phyloP scores from a whole-genome alignment of 106 monocot genomes.

The Dendrobium nobile region DNA sequence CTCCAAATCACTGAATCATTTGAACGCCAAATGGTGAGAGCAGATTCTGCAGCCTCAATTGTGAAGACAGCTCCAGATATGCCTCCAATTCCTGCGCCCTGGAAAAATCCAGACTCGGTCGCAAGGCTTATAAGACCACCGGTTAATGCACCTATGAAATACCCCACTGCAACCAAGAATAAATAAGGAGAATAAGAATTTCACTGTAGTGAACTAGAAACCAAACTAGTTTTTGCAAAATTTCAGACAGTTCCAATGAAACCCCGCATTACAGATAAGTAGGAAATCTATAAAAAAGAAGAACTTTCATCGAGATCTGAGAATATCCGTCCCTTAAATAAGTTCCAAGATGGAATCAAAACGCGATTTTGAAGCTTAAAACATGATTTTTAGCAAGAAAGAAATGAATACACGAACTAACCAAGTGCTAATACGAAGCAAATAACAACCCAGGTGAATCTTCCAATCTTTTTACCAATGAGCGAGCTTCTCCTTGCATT shows the following conservation, averaged over 20 bases:
- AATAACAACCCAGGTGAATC: neutral
- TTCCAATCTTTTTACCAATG: neutral
- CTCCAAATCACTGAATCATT: conserved; percentile 31
- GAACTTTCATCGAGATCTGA: too few relatives aligned
- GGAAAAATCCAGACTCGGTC: conserved; percentile 35
- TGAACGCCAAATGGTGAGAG: conserved; percentile 27
- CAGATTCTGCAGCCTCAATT: conserved; percentile 40
- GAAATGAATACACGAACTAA: neutral
- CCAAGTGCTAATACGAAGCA: neutral
- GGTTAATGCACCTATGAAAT: conserved; percentile 30
- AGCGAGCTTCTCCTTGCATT: neutral
- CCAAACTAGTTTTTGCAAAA: too few relatives aligned
- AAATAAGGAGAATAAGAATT: neutral
- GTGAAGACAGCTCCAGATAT: conserved; percentile 51
- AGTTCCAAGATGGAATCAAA: neutral
- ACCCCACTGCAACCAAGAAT: conserved; percentile 25
- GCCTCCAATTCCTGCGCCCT: conserved; percentile 44
- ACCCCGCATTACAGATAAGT: too few relatives aligned
- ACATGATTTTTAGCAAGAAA: too few relatives aligned
- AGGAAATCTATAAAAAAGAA: too few relatives aligned
- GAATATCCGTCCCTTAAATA: neutral
- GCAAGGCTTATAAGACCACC: conserved; percentile 37
- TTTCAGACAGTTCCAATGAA: too few relatives aligned
- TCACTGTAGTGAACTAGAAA: neutral
- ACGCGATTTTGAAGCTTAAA: neutral